Evolutionary conservation across 2,329 filamentous ascomycete species (phyloP).

Genomic region (Fusarium sp.): DNA sequence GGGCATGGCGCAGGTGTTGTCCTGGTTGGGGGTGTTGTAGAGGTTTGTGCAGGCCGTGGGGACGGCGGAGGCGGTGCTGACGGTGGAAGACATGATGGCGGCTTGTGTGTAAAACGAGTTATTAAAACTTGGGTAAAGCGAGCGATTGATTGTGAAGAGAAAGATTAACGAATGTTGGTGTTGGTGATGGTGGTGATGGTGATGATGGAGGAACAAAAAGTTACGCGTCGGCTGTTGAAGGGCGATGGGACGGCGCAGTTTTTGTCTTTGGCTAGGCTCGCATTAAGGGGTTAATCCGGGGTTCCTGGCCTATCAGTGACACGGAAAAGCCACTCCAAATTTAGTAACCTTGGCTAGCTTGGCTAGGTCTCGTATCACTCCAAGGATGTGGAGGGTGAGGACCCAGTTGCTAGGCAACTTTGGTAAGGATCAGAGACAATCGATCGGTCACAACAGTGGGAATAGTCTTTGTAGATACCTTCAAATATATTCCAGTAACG

Average conservation of each 20-base stretch:
- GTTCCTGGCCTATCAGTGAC: constrained; percentile 14
- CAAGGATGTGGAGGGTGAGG: constrained; percentile 16
- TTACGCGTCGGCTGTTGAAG: constrained; percentile 3
- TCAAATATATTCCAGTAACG: no score
- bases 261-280: constrained; percentile 30
- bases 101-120: neutral
- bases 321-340: constrained; percentile 18
- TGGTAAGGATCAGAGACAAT: constrained; percentile 10
- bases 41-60: no score
- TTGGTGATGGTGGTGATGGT: neutral
- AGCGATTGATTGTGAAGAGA: constrained; percentile 15
- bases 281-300: constrained; percentile 42
- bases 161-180: constrained; percentile 25
- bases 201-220: constrained; percentile 11
- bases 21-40: constrained; percentile 59
- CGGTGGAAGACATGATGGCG: constrained; percentile 42
- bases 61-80: constrained; percentile 23
- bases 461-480: neutral
- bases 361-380: constrained; percentile 32
- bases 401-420: constrained; percentile 39
- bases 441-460: neutral
- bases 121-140: constrained; percentile 3
- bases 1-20: constrained; percentile 61
- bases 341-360: constrained; percentile 29
- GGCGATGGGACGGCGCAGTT: constrained; percentile 5